Evolutionary conservation across 164 flowering plant genomes (phyloP), one percentile per base, ranked within the genome.

Genomic region (Echeveria elegans): DNA sequence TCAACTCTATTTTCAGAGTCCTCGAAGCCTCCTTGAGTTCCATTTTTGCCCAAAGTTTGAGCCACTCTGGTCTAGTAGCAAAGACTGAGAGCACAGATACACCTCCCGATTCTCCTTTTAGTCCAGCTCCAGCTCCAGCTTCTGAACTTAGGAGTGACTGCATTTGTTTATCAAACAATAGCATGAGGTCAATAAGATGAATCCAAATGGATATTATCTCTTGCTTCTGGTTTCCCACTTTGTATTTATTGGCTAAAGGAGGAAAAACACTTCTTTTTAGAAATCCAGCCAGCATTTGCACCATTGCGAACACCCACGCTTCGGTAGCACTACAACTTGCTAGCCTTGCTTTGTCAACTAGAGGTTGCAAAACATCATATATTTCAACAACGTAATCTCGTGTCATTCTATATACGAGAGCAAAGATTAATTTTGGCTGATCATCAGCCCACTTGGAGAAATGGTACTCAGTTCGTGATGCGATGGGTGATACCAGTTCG

Each of bases 251-350:
- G 63, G 77, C 84, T 41, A 84, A 82, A 61, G 68, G 56, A 62
- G 83, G 53, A 68, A 88, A 76, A 40, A 80, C 70, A 10, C 58
- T 69, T 32, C 78, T 83, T n/a, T 36, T 75, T n/a, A 86, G 58
- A 76, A 74, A 82, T 6, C 67, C 69, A 34, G 81, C 80, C 53
- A 88, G 82, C 73, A 81, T 73, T 70, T 77, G 75, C 11, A 77
- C 77, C 88, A 88, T 88, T 62, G 89, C 78, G 16, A 75, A 81
- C 23, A 88, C 85, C 94, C 89, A 86, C 61, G 82, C 89, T 76
- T 84, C 94, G 66, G 68, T 80, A 50, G 83, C 86, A 77, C 89
- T 85, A 67, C 28, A 83, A 67, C 86, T 77, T 7, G 69, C 63
- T 40, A 88, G 69, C 67, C 79, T 79, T 56, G 89, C 90, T 71